Evolutionary conservation across 1,284 basidiomycete species (phyloP).

Genomic region (Ceraceosorus bombacis): DNA sequence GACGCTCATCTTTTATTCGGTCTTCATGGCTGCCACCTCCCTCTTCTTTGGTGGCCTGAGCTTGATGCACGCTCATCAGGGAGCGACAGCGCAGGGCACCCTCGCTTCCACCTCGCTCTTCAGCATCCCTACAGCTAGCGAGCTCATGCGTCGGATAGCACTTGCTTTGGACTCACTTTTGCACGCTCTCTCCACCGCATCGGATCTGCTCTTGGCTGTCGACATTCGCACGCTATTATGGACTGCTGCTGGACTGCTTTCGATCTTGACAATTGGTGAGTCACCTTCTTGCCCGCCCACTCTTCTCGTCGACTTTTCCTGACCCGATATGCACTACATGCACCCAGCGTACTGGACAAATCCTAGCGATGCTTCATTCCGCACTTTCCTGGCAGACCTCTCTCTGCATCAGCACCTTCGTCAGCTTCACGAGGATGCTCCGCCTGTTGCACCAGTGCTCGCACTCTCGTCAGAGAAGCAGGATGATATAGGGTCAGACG

Average conservation of each 20-base stretch:
- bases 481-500: not conserved
- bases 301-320: constrained; percentile 17
- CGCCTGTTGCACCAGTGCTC: not conserved
- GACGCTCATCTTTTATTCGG: constrained; percentile 24
- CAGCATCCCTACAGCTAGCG: not conserved
- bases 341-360: constrained; percentile 78
- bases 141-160: no score
- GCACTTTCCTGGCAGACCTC: constrained; percentile 85
- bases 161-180: not conserved
- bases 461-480: not conserved
- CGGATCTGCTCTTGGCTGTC: not conserved
- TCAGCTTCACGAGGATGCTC: constrained; percentile 54
- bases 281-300: not conserved
- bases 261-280: constrained; percentile 5
- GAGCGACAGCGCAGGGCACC: not conserved
- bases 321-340: not conserved
- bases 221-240: not conserved
- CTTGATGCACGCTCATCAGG: constrained; percentile 6
- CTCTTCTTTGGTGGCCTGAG: constrained; percentile 11
- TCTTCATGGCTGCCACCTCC: constrained; percentile 22
- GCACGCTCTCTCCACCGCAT: not conserved
- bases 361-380: constrained; percentile 82
- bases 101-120: not conserved
- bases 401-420: constrained; percentile 88
- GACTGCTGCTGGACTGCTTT: not conserved